phyloP scores from a whole-genome alignment of 257 asterid genomes.

The Vinca minor region DNA sequence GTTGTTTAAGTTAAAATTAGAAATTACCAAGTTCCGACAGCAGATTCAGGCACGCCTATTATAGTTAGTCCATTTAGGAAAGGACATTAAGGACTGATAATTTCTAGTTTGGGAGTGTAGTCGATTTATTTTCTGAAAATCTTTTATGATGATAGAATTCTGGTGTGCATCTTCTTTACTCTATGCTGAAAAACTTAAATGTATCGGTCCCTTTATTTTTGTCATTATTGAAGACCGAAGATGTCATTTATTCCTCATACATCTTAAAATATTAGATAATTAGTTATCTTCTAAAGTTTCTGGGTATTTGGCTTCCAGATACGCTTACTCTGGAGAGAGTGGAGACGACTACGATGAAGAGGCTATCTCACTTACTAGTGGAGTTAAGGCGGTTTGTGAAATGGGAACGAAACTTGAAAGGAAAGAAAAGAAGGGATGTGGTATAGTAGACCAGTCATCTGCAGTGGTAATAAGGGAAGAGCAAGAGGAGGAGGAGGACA shows the following conservation, averaged over 20 bases:
- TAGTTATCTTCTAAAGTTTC: not conserved
- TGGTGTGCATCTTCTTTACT: not conserved
- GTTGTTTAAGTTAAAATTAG: not conserved
- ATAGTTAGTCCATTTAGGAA: not conserved
- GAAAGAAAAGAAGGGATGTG: conserved; percentile 24
- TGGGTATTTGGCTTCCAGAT: conserved; percentile 12
- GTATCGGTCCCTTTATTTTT: not conserved
- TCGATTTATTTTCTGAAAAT: not conserved
- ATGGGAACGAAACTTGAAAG: conserved; percentile 27
- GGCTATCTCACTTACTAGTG: conserved; percentile 30
- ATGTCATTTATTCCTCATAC: not conserved
- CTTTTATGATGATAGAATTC: not conserved
- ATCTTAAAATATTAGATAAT: not conserved
- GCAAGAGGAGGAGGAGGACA: conserved; percentile 31
- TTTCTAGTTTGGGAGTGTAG: not conserved
- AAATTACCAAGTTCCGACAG: not conserved
- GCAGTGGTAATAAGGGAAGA: conserved; percentile 18
- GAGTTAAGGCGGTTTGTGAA: conserved; percentile 23
- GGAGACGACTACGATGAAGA: conserved; percentile 34
- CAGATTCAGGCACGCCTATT: not conserved
- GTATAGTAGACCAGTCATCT: conserved; percentile 13
- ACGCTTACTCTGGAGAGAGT: conserved; percentile 26
- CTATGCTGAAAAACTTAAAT: not conserved
- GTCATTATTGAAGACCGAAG: not conserved
- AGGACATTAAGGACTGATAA: not conserved